Evolutionary conservation across 192 early-diverging fungal species (phyloP).

Genomic region (Haplosporangium gracile): DNA sequence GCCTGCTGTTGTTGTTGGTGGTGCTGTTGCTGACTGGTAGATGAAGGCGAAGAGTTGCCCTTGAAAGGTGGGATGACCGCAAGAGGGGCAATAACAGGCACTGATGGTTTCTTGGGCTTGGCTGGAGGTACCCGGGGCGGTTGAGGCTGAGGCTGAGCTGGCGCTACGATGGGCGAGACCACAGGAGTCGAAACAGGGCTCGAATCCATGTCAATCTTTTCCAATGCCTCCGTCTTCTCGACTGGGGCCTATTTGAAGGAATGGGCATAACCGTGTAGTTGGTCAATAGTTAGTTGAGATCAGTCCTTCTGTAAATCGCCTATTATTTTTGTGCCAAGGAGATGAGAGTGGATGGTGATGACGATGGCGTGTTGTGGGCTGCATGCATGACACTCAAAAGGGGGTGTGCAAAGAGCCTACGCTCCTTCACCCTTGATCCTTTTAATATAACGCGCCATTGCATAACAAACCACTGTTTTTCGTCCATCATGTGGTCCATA

Average conservation of each 20-base stretch:
- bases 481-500: slow-evolving; percentile 13
- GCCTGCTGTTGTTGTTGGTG: slow-evolving; percentile 26
- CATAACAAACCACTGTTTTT: background rate
- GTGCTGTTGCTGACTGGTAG: slow-evolving; percentile 19
- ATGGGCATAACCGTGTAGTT: background rate
- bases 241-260: slow-evolving; percentile 5
- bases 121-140: slow-evolving; percentile 39
- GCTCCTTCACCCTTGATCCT: background rate
- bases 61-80: slow-evolving; percentile 20
- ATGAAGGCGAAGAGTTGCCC: slow-evolving; percentile 54
- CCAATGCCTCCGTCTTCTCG: slow-evolving; percentile 35
- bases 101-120: slow-evolving; percentile 43
- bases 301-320: background rate
- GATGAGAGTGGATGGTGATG: background rate
- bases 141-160: slow-evolving; percentile 10
- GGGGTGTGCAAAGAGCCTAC: background rate
- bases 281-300: background rate
- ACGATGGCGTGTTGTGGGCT: background rate
- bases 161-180: slow-evolving; percentile 1
- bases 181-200: slow-evolving; percentile 17
- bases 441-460: background rate
- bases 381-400: slow-evolving; percentile 3
- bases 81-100: slow-evolving; percentile 12
- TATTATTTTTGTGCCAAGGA: background rate
- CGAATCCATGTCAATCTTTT: slow-evolving; percentile 42